phyloP scores from a whole-genome alignment of 208 protist genomes.

The Leishmania aethiopica region DNA sequence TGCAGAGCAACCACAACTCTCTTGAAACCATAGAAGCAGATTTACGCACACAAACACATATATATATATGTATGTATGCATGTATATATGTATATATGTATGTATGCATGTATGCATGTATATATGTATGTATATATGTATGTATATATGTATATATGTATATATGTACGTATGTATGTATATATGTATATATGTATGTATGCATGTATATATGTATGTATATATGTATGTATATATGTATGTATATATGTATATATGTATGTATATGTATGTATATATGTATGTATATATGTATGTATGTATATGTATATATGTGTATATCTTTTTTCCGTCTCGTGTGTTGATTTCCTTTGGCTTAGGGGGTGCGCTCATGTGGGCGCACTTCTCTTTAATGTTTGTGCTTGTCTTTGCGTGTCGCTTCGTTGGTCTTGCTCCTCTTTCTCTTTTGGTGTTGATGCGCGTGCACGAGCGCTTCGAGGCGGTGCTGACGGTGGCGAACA shows the following conservation, averaged over 20 bases:
- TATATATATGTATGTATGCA: not conserved
- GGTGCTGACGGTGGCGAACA: not conserved
- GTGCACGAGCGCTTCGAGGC: not conserved
- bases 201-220: not conserved
- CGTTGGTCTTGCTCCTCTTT: not conserved
- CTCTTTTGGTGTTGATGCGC: not conserved
- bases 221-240: not conserved
- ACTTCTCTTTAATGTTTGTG: too few relatives aligned
- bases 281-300: not conserved
- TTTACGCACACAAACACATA: not conserved
- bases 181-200: not conserved
- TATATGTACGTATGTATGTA: not conserved
- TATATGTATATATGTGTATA: too few relatives aligned
- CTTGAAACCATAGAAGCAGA: not conserved
- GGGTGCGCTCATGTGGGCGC: too few relatives aligned
- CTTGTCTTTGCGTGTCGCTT: not conserved
- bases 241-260: not conserved
- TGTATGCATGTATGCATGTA: not conserved
- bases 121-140: not conserved
- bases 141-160: not conserved
- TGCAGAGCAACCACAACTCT: not conserved
- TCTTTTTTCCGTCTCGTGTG: too few relatives aligned
- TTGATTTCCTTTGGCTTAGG: too few relatives aligned
- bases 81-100: not conserved
- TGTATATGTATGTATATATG: not conserved